Evolutionary conservation across 1,284 basidiomycete genomes (phyloP).

Genomic region (Boletus smithii): DNA sequence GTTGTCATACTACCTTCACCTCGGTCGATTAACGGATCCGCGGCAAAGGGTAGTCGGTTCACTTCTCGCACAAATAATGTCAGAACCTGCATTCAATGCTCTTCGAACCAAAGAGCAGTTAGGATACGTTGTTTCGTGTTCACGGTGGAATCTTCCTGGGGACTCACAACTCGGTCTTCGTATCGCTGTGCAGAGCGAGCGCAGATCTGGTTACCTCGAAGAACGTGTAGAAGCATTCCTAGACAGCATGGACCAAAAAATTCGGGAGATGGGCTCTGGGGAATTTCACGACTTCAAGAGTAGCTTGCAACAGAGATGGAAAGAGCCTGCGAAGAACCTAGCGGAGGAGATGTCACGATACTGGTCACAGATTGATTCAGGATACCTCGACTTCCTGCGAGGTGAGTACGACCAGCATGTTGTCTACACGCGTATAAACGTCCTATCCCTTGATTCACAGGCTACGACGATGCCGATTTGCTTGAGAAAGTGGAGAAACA

Average conservation of each 20-base stretch:
- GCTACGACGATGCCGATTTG: conserved; percentile 23
- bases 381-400: conserved; percentile 66
- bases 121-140: conserved; percentile 82
- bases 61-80: conserved; percentile 73
- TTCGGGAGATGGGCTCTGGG: conserved; percentile 57
- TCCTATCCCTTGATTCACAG: conserved; percentile 11
- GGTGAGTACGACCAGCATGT: conserved; percentile 41
- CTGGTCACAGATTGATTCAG: conserved; percentile 68
- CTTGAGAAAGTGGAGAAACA: conserved; percentile 57
- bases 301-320: conserved; percentile 59
- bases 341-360: conserved; percentile 63
- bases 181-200: conserved; percentile 92
- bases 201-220: conserved; percentile 82
- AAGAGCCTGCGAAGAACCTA: conserved; percentile 74
- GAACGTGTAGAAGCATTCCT: conserved; percentile 86
- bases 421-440: not conserved
- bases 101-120: conserved; percentile 97
- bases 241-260: conserved; percentile 57
- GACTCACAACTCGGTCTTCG: conserved; percentile 75
- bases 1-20: conserved; percentile 75
- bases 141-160: conserved; percentile 54
- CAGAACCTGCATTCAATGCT: conserved; percentile 90
- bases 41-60: conserved; percentile 56
- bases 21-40: conserved; percentile 60
- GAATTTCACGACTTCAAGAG: conserved; percentile 67